These are phyloP conservation scores for Isoetes taiwanensis DNA, from an alignment of 75 land plant species.

Conservation along the genomic window DNA sequence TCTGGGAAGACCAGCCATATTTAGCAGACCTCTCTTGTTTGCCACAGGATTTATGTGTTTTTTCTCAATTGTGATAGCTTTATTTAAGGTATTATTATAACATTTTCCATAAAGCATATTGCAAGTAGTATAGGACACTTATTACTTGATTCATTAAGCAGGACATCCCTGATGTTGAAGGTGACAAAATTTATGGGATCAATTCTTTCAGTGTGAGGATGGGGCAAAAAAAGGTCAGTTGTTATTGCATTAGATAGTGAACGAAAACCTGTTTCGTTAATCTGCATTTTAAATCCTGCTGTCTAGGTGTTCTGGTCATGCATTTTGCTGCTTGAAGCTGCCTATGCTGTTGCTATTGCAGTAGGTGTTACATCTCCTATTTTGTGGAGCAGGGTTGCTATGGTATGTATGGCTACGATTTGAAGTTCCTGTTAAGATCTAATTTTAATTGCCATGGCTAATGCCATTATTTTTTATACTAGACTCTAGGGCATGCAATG, in stretches of 20 bases:
- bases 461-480: background rate
- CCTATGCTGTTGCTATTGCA: constrained; percentile 53
- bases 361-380: constrained; percentile 44
- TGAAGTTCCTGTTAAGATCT: no score
- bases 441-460: no score
- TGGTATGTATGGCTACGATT: constrained; percentile 42
- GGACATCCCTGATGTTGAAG: constrained; percentile 99
- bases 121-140: no score
- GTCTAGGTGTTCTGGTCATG: constrained; percentile 98
- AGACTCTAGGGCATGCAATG: constrained; percentile 67
- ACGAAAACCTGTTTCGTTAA: no score
- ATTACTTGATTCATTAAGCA: constrained; percentile 12
- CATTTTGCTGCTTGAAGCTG: constrained; percentile 63
- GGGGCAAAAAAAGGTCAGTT: constrained; percentile 53
- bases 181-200: constrained; percentile 83
- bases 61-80: constrained; percentile 97
- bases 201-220: constrained; percentile 71
- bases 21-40: constrained; percentile 72
- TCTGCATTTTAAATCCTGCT: no score
- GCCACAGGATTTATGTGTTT: constrained; percentile 98
- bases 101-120: no score
- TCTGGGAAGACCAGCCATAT: constrained; percentile 45
- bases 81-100: constrained; percentile 78
- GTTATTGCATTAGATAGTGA: no score
- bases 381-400: constrained; percentile 56